Evolutionary conservation across 169 alveolate genomes (phyloP).

Genomic region (Plasmodium yoelii): DNA sequence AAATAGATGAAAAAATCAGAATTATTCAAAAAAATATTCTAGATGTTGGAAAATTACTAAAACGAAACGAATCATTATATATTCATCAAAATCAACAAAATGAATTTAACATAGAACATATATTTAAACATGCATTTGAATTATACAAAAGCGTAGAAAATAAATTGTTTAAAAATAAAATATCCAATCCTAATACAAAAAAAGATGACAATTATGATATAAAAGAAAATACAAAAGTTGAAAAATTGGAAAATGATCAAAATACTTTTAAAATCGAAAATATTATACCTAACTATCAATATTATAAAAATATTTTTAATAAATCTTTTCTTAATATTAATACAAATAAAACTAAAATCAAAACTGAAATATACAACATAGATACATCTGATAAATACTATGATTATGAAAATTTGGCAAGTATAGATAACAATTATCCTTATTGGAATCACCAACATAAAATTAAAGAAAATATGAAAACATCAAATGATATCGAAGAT

Average conservation of each 20-base stretch:
- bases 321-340: not conserved
- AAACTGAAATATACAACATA: not conserved
- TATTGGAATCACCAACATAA: too few relatives aligned
- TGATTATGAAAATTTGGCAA: not conserved
- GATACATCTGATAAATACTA: too few relatives aligned
- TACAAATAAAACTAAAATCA: not conserved
- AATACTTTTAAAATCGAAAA: too few relatives aligned
- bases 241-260: not conserved
- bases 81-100: not conserved
- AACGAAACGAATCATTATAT: constrained; percentile 1
- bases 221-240: not conserved
- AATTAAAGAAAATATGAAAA: too few relatives aligned
- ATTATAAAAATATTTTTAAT: not conserved
- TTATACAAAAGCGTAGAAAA: constrained; percentile 12
- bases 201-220: not conserved
- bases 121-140: constrained; percentile 28
- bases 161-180: constrained; percentile 5
- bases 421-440: not conserved
- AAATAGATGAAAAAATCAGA: constrained; percentile 15
- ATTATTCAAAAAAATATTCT: constrained; percentile 29
- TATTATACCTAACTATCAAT: too few relatives aligned
- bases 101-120: constrained; percentile 22
- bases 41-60: constrained; percentile 16
- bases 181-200: not conserved
- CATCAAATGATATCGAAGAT: too few relatives aligned